Evolutionary conservation across 192 early-diverging fungal genomes (phyloP).

Genomic region (Linnemannia exigua): DNA sequence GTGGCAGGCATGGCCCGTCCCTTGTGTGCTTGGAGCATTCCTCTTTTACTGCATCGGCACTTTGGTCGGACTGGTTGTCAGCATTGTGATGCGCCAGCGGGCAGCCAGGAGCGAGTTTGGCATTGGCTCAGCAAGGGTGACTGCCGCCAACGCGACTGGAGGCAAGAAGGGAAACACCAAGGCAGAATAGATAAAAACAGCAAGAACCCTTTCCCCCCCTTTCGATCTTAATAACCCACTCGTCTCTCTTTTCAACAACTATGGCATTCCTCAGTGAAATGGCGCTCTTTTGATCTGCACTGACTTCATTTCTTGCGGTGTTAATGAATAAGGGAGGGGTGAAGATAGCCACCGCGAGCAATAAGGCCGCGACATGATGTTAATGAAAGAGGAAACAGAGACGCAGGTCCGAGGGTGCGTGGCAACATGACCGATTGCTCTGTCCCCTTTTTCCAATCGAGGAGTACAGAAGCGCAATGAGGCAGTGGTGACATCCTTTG

Average conservation of each 20-base stretch:
- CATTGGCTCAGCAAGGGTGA: not conserved
- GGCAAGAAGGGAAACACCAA: not conserved
- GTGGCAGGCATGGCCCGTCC: conserved; percentile 69
- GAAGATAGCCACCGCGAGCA: not conserved
- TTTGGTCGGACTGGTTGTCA: conserved; percentile 35
- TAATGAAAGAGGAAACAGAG: not conserved
- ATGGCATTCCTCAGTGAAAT: not conserved
- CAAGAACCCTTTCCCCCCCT: not conserved
- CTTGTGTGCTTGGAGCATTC: conserved; percentile 61
- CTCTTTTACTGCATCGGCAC: conserved; percentile 60
- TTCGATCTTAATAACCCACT: not conserved
- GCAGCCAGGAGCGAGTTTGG: conserved; percentile 43
- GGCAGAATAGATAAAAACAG: not conserved
- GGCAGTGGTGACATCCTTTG: not conserved
- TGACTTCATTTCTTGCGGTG: not conserved
- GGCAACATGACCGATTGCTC: not conserved
- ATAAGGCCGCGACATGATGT: not conserved
- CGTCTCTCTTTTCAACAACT: not conserved
- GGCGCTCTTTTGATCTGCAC: not conserved
- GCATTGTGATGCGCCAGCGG: conserved; percentile 41
- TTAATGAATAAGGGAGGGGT: not conserved
- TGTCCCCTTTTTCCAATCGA: not conserved
- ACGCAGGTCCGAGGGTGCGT: not conserved
- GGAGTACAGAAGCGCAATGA: not conserved
- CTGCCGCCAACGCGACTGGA: not conserved